Percentiles rank a stretch among this genome's conserved stretches.
Evolutionary conservation across 768 basidiomycete genomes (phyloP).

Genomic region (Suillus decipiens): DNA sequence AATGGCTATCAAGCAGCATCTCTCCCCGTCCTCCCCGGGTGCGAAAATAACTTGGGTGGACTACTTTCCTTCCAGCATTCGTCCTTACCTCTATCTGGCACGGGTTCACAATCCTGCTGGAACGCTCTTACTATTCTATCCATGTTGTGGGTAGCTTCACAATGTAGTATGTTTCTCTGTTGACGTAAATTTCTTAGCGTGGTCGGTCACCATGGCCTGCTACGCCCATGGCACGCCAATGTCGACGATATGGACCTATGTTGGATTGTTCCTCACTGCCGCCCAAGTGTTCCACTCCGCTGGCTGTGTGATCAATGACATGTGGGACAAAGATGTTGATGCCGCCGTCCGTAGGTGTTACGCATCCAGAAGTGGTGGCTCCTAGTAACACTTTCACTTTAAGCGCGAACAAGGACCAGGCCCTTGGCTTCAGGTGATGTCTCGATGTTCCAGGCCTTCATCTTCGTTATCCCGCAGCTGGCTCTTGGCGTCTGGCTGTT

Average conservation of each 20-base stretch:
- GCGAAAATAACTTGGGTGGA: not conserved
- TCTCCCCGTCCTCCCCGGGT: too few species aligned
- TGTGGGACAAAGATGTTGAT: not conserved
- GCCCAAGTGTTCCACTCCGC: not conserved
- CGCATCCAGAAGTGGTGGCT: not conserved
- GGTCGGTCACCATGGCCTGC: slow-evolving; percentile 3
- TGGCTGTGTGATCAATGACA: not conserved
- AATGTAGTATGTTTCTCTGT: not conserved
- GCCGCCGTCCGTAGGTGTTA: not conserved
- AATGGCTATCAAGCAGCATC: not conserved
- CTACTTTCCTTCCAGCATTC: not conserved
- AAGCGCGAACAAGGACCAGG: not conserved
- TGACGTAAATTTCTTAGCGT: not conserved
- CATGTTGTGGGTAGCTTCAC: not conserved
- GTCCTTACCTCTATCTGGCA: not conserved
- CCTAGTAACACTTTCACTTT: not conserved
- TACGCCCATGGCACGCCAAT: not conserved
- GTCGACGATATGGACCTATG: not conserved
- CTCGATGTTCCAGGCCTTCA: not conserved
- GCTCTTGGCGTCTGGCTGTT: not conserved
- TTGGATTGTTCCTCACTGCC: not conserved
- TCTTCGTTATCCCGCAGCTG: not conserved
- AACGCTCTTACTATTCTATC: not conserved
- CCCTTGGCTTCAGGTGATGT: slow-evolving; percentile 2
- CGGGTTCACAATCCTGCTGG: not conserved